Percentiles rank a stretch among this genome's conserved stretches.
Evolutionary conservation across 1,284 basidiomycete genomes (phyloP).

Genomic region (Neonothopanus nambi): DNA sequence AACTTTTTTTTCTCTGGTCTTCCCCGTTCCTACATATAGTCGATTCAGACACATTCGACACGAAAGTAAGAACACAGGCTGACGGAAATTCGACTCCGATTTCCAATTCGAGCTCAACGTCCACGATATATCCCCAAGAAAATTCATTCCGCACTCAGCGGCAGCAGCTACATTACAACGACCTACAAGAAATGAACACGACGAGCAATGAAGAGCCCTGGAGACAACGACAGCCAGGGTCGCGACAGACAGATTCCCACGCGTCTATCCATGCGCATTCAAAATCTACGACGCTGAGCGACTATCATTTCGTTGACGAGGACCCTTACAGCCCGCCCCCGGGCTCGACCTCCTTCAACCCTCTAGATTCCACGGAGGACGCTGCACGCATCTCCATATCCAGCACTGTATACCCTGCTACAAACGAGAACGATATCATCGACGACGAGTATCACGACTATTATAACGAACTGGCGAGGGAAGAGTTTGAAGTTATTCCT

Average conservation of each 20-base stretch:
- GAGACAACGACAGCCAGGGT: constrained; percentile 16
- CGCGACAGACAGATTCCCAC: neutral
- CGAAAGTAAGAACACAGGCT: no score
- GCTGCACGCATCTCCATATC: constrained; percentile 46
- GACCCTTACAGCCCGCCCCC: constrained; percentile 27
- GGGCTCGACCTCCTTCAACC: constrained; percentile 20
- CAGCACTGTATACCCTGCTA: constrained; percentile 43
- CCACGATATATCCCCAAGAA: no score
- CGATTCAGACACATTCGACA: no score
- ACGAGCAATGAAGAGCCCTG: constrained; percentile 3
- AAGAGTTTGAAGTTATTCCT: constrained; percentile 9
- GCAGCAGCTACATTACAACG: no score
- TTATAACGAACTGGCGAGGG: no score
- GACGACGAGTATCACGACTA: constrained; percentile 17
- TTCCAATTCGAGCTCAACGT: no score
- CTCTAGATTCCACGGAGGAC: constrained; percentile 24
- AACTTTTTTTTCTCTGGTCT: no score
- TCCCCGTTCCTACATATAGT: no score
- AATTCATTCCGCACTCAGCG: neutral
- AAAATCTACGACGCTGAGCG: constrained; percentile 11
- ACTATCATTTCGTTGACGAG: constrained; percentile 17
- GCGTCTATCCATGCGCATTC: no score
- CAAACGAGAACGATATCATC: constrained; percentile 29
- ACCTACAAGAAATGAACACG: neutral
- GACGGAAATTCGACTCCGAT: no score